Base-by-base conservation (phyloP, 495 filamentous ascomycete species). In the Aspergillus nanangensis region DNA sequence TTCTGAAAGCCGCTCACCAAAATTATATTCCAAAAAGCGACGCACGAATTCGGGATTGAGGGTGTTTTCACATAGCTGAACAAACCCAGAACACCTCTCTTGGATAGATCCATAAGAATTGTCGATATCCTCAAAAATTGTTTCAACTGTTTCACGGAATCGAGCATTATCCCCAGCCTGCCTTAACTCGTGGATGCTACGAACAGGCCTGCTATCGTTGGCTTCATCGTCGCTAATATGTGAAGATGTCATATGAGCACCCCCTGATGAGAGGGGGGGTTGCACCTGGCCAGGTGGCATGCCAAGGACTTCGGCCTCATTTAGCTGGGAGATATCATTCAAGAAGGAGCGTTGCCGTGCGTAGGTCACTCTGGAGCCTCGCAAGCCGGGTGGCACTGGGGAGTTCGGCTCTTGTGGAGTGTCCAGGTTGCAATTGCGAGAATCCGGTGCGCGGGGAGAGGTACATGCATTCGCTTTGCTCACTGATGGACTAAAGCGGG, bases 151-250 rank as follows among this genome's bases (percentile, higher is more conserved):
- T 52, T 88, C 81, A 5, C 83, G 66, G 45, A 94, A 90, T 15
- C 90, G 84, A 38, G 81, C 83, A 60, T 91, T 94, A 18, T 83
- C 82, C 7, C 93, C 93, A 31, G 89, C 83, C 51, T 89, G 86
- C 50, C 90, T 78, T 34, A 98, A 73, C 61, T 98, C 93, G 57
- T 97, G 90, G 25, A 96, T 86, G 50, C 83, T 93, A 38, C 85
- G 80, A 46, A 96, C 83, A 40, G 78, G 69, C 11, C 72, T 76
- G 34, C 74, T 69, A 20, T 75, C 76, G 21, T 72, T 58, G 22
- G 63, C 66, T 4, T 76, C 74, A 11, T 77, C 74, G n/a, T 83
- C 80, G 22, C 44, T 47, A 18, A 41, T n/a, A n/a, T n/a, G n/a
- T n/a, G n/a, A n/a, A n/a, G n/a, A n/a, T n/a, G n/a, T n/a, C n/a